Evolutionary conservation across 495 filamentous ascomycete species (phyloP), one percentile per base, ranked within the genome.

Genomic region (Ascobolus immersus): DNA sequence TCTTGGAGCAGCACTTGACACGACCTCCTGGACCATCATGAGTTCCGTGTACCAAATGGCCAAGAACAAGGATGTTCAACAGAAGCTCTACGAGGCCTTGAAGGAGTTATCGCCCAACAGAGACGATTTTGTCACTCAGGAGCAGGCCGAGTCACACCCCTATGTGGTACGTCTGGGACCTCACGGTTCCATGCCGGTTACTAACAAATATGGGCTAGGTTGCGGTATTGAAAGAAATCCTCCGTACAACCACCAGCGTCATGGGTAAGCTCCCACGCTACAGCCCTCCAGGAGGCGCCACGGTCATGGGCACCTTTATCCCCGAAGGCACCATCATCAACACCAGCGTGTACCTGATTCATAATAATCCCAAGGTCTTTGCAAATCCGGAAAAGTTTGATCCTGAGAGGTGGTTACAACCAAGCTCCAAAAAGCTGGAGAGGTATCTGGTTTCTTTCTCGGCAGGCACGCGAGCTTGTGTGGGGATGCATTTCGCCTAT

Each of bases 401-500:
- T 10, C 65, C 66, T 0, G 54, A 61, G 14, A 53, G 65, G 15
- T 71, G 61, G 60, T 43, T 64, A 15, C 37, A 43, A 6, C 44
- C 50, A 10, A n/a, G 46, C 14, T 47, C 45, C 1, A 43, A 52
- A 18, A 38, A 45, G 10, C 47, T 64, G 20, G 54, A 60, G 12
- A 55, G 51, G 28, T 60, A 62, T 29, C 32, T 66, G 34, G 46
- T 62, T 2, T 38, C 58, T 0, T 67, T 68, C 34, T 55, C 48
- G 13, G 59, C 55, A 42, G 61, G 65, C 2, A 51, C 47, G 1
- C 39, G 65, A 26, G 43, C 45, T 13, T 69, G 64, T 34, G 39
- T 70, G 18, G 65, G 61, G 1, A 62, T 61, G 23, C 58, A 61
- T 53, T n/a, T n/a, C n/a, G n/a, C n/a, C n/a, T n/a, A n/a, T n/a